Conservation (phyloP, 805 yeast genomes). For the Saturnispora diversa region DNA sequence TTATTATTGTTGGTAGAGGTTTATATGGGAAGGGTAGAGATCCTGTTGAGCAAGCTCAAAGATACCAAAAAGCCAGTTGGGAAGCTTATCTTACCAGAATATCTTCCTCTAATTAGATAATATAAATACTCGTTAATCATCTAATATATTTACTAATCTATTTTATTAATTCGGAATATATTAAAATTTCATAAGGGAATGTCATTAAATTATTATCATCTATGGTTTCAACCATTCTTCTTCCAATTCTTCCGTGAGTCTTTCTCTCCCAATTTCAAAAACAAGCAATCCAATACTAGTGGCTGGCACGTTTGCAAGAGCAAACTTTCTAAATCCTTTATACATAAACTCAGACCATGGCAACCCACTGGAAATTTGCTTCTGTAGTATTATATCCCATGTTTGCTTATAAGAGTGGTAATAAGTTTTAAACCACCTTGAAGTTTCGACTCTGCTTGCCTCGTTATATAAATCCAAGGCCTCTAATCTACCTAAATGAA, state of each 20-base stretch:
- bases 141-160: not conserved
- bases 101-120: too few relatives aligned
- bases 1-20: conserved; percentile 98
- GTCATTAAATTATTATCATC: too few relatives aligned
- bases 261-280: conserved; percentile 67
- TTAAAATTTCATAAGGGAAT: not conserved
- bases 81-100: conserved; percentile 57
- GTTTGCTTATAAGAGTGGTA: conserved; percentile 74
- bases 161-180: not conserved
- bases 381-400: conserved; percentile 46
- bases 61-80: conserved; percentile 96
- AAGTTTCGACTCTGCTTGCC: conserved; percentile 21
- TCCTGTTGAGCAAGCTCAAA: conserved; percentile 75
- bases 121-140: not conserved
- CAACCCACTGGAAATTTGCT: conserved; percentile 45
- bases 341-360: conserved; percentile 64
- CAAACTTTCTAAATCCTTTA: conserved; percentile 67
- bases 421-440: conserved; percentile 42
- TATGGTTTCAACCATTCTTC: conserved; percentile 13
- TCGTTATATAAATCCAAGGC: conserved; percentile 60
- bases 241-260: conserved; percentile 25
- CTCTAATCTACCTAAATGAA: conserved; percentile 73
- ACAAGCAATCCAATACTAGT: conserved; percentile 81
- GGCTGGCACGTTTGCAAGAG: conserved; percentile 75
- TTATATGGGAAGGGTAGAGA: conserved; percentile 91